A percentile compares a stretch with the other conserved stretches of the same genome.
These are phyloP conservation scores for Ustilago loliicola DNA, from an alignment of 1,284 basidiomycete genomes.

Conservation along the genomic window DNA sequence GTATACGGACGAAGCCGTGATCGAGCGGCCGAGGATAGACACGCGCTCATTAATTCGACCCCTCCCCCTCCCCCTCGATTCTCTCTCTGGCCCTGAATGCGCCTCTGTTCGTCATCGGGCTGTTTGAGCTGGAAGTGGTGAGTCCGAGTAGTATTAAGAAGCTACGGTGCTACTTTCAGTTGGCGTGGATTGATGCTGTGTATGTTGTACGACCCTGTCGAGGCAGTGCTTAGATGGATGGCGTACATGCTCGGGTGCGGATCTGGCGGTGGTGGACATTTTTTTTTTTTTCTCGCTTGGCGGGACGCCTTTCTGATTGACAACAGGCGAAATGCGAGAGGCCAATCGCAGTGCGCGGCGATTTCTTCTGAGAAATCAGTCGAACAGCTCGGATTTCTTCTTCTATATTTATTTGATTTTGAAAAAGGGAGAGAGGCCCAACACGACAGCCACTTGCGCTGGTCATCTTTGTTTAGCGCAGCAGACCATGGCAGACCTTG, in stretches of 20 bases:
- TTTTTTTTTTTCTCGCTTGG: slow-evolving; percentile 16
- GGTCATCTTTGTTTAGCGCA: no score
- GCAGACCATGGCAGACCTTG: no score
- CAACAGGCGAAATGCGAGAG: slow-evolving; percentile 9
- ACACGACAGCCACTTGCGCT: neutral
- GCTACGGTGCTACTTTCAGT: no score
- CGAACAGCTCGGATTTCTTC: neutral
- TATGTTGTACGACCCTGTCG: neutral
- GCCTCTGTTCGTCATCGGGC: neutral
- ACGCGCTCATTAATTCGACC: slow-evolving; percentile 10
- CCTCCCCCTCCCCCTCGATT: slow-evolving; percentile 10
- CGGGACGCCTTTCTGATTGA: slow-evolving; percentile 5
- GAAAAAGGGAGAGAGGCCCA: neutral
- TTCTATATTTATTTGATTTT: neutral
- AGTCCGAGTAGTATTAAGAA: no score
- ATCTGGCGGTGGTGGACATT: slow-evolving; percentile 39
- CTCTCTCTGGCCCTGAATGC: neutral
- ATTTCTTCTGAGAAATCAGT: neutral
- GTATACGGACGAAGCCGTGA: neutral
- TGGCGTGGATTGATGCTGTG: neutral
- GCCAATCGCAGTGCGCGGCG: neutral
- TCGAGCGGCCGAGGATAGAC: slow-evolving; percentile 12
- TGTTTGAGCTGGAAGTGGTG: no score
- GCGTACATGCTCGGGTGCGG: slow-evolving; percentile 2
- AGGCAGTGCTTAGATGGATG: neutral